Percentiles rank a stretch among this genome's conserved stretches.
These are phyloP conservation scores for Chrysochromulina tobinii DNA, from an alignment of 78 protist species.

Conservation along the genomic window DNA sequence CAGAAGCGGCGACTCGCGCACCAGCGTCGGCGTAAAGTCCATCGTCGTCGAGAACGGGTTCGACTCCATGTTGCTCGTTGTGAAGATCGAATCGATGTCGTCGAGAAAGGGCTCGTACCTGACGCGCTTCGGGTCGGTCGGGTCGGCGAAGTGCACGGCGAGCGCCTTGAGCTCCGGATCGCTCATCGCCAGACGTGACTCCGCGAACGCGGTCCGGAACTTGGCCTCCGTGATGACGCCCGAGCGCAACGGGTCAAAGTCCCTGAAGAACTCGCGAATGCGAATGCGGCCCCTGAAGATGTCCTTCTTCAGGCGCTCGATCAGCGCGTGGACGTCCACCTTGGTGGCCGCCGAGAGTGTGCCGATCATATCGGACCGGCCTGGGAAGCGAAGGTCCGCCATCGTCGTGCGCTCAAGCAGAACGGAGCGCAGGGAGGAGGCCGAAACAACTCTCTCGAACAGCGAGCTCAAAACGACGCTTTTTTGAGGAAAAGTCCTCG, in stretches of 20 bases:
- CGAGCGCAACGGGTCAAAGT: slow-evolving; percentile 5
- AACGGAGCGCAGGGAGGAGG: no score
- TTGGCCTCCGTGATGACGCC: neutral
- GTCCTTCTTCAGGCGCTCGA: neutral
- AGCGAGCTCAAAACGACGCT: no score
- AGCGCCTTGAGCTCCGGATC: neutral
- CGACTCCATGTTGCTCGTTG: neutral
- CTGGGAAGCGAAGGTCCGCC: no score
- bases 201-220: neutral
- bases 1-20: no score
- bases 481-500: no score
- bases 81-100: neutral
- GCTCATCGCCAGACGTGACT: neutral
- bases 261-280: neutral
- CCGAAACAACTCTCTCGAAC: no score
- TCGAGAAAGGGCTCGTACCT: neutral
- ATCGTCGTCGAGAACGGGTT: neutral
- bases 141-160: neutral
- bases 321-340: neutral
- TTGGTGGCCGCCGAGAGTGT: neutral
- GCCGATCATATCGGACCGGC: neutral
- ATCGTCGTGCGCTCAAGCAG: no score
- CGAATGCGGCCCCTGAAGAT: neutral
- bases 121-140: neutral
- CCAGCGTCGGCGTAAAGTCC: no score